Percentiles rank a stretch among this genome's conserved stretches.
Evolutionary conservation across 1,284 basidiomycete genomes (phyloP).

Genomic region (Peniophora sp.): DNA sequence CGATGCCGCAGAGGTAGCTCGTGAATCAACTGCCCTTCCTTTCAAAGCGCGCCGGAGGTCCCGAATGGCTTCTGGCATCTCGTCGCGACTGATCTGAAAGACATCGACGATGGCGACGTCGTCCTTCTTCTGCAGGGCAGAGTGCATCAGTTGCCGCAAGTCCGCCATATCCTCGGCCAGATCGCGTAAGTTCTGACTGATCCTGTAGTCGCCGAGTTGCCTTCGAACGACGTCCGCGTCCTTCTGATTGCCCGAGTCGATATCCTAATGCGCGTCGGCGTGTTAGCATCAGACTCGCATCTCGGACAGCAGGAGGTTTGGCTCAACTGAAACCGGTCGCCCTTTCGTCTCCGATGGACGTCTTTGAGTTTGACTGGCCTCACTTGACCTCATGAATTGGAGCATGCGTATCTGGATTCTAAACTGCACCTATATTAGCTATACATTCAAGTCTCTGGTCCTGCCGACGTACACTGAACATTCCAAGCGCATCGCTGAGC

Average conservation of each 20-base stretch:
- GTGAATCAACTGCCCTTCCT: constrained; percentile 18
- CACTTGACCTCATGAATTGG: constrained; percentile 39
- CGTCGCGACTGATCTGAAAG: constrained; percentile 54
- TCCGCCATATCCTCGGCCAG: constrained; percentile 43
- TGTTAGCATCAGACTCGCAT: not conserved
- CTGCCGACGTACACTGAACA: constrained; percentile 41
- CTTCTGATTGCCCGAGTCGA: too few species aligned
- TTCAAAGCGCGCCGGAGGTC: constrained; percentile 63
- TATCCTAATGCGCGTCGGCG: too few species aligned
- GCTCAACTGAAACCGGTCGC: not conserved
- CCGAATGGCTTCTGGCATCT: constrained; percentile 72
- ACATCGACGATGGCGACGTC: constrained; percentile 57
- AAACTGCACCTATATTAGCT: constrained; percentile 18
- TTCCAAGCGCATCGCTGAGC: constrained; percentile 45
- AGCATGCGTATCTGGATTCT: constrained; percentile 56
- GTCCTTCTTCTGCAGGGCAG: constrained; percentile 43
- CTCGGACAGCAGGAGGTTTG: not conserved
- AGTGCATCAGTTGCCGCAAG: constrained; percentile 46
- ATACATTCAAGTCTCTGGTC: not conserved
- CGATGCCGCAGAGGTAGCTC: not conserved
- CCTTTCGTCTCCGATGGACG: not conserved
- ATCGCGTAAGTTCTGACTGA: constrained; percentile 47
- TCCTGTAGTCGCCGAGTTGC: constrained; percentile 26
- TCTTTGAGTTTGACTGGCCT: constrained; percentile 18
- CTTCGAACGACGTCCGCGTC: constrained; percentile 12